These are phyloP conservation scores for Starmerella riodocensis DNA, from an alignment of 805 yeast genomes.

Conservation along the genomic window DNA sequence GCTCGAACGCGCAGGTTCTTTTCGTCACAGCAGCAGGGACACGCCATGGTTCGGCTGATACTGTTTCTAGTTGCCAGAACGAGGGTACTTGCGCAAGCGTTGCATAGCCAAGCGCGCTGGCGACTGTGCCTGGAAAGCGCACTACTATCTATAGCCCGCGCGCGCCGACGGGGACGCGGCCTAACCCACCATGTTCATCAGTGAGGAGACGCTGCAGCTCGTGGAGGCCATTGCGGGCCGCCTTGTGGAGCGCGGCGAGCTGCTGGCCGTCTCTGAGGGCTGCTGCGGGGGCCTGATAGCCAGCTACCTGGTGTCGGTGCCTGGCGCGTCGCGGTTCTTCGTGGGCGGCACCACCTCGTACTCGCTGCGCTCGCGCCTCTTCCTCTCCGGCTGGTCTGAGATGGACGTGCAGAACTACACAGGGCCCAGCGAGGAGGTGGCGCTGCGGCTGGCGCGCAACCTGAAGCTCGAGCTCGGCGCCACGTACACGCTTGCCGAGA, in stretches of 20 bases:
- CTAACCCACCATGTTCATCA: constrained; percentile 49
- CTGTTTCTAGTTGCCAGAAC: too few species aligned
- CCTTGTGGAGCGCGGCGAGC: constrained; percentile 41
- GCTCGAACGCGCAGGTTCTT: too few species aligned
- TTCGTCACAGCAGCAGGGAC: too few species aligned
- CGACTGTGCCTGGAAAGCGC: too few species aligned
- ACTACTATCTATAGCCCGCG: too few species aligned
- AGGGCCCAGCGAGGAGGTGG: constrained; percentile 71
- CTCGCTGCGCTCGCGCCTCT: constrained; percentile 59
- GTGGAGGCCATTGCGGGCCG: constrained; percentile 47
- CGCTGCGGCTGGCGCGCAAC: constrained; percentile 62
- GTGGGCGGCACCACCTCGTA: constrained; percentile 76
- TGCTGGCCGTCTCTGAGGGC: constrained; percentile 61
- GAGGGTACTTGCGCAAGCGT: too few species aligned
- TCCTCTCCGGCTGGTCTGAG: constrained; percentile 65
- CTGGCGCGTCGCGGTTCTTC: constrained; percentile 74
- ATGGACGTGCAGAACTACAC: constrained; percentile 59
- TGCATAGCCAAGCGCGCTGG: too few species aligned
- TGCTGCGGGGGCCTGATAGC: constrained; percentile 83
- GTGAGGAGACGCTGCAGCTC: constrained; percentile 37
- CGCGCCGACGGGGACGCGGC: too few species aligned
- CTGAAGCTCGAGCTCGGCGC: constrained; percentile 69
- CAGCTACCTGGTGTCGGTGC: constrained; percentile 65
- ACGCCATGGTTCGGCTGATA: too few species aligned
- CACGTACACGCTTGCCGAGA: constrained; percentile 68